phyloP scores from a whole-genome alignment of 2,329 filamentous ascomycete species.

The Pleomassaria siparia region DNA sequence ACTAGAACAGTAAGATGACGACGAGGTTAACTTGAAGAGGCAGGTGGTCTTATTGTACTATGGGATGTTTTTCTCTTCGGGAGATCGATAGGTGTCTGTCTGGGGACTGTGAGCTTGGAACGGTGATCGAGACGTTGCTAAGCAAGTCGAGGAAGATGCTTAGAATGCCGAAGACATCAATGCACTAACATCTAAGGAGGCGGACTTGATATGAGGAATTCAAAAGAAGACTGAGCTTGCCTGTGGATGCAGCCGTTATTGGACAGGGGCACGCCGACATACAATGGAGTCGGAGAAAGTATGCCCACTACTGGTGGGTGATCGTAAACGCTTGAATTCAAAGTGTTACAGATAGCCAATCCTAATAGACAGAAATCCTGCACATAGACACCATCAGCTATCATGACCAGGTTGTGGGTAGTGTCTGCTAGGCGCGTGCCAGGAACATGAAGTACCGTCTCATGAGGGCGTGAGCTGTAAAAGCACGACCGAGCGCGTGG shows the following conservation, averaged over 20 bases:
- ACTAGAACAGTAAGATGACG: background rate
- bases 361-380: background rate
- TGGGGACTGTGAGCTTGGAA: background rate
- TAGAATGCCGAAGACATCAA: background rate
- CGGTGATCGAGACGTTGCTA: background rate
- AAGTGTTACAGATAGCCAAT: slow-evolving; percentile 10
- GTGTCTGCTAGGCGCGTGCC: background rate
- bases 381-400: slow-evolving; percentile 7
- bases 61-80: background rate
- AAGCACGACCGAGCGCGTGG: background rate
- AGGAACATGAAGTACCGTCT: background rate
- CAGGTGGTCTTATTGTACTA: background rate
- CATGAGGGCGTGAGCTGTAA: background rate
- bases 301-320: slow-evolving; percentile 24
- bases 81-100: background rate
- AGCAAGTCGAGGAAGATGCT: background rate
- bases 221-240: background rate
- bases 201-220: slow-evolving; percentile 1
- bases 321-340: slow-evolving; percentile 22
- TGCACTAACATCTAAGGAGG: slow-evolving; percentile 5
- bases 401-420: slow-evolving; percentile 4
- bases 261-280: slow-evolving; percentile 1
- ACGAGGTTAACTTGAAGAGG: background rate
- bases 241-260: background rate
- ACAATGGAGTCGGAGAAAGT: slow-evolving; percentile 13